These are phyloP conservation scores for Phialophora chinensis DNA, from an alignment of 2,329 filamentous ascomycete genomes.

Conservation along the genomic window DNA sequence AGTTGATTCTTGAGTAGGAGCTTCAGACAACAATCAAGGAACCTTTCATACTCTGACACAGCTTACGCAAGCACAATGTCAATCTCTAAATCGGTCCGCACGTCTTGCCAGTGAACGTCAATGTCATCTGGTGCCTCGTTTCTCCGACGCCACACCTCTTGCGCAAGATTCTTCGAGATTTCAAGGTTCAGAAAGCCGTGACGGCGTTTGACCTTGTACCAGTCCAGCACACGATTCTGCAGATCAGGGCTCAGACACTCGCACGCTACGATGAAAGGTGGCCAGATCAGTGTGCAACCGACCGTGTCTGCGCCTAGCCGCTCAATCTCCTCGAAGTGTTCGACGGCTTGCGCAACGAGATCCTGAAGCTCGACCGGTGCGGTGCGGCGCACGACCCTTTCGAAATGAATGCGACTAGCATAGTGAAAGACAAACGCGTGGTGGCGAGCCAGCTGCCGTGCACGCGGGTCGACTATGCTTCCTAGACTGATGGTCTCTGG, in stretches of 20 bases:
- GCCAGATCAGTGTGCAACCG: conserved; percentile 48
- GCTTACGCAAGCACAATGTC: conserved; percentile 43
- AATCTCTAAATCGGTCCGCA: conserved; percentile 44
- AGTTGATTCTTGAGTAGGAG: no score
- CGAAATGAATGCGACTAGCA: conserved; percentile 46
- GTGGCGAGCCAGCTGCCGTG: conserved; percentile 38
- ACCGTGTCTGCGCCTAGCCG: conserved; percentile 41
- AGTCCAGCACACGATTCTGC: conserved; percentile 43
- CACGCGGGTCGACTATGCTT: conserved; percentile 32
- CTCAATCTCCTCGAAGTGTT: conserved; percentile 45
- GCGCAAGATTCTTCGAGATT: conserved; percentile 43
- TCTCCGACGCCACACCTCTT: conserved; percentile 43
- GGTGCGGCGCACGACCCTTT: conserved; percentile 42
- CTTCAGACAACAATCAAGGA: no score
- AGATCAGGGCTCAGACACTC: conserved; percentile 43
- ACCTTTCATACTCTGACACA: no score
- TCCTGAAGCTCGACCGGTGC: conserved; percentile 41
- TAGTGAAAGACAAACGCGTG: conserved; percentile 46
- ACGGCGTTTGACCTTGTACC: conserved; percentile 44
- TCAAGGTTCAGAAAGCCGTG: conserved; percentile 47
- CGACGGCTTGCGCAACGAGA: conserved; percentile 44
- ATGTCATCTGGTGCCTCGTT: conserved; percentile 7
- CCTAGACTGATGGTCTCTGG: no score
- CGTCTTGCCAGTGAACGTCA: conserved; percentile 42
- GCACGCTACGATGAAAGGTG: conserved; percentile 46